Percentiles rank a stretch among this genome's conserved stretches.
Evolutionary conservation across 208 protist species (phyloP).

Genomic region (Phytomonas sp.): DNA sequence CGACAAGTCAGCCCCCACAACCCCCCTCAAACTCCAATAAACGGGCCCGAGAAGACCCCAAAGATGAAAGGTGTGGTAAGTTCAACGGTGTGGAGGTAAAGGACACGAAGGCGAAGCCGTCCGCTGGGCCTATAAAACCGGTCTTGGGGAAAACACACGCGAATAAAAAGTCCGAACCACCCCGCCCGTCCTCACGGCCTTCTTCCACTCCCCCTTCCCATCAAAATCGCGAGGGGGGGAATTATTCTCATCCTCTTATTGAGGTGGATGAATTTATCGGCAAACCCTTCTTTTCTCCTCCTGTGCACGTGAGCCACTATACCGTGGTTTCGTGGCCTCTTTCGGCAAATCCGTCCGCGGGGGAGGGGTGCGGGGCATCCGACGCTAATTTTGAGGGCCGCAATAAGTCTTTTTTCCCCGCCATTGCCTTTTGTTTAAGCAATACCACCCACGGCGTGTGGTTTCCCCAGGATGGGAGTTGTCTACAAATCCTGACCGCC

Average conservation of each 20-base stretch:
- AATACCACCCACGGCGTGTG: conserved; percentile 16
- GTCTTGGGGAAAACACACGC: not conserved
- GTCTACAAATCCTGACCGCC: conserved; percentile 14
- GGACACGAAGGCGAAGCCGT: not conserved
- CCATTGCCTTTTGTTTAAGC: conserved; percentile 8
- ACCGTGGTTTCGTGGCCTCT: not conserved
- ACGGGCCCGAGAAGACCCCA: not conserved
- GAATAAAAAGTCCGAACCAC: not conserved
- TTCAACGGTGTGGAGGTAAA: not conserved
- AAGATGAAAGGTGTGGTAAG: not conserved
- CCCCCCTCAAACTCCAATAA: not conserved
- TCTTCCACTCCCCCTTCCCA: not conserved
- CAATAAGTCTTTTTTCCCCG: not conserved
- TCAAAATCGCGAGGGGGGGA: not conserved
- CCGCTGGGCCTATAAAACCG: not conserved
- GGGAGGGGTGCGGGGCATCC: not conserved
- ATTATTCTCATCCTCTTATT: not conserved
- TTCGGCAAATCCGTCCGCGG: not conserved
- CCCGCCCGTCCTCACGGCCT: not conserved
- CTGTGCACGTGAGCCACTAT: not conserved
- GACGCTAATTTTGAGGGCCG: not conserved
- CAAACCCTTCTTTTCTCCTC: not conserved
- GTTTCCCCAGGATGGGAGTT: conserved; percentile 17
- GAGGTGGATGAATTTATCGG: not conserved
- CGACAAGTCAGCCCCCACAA: not conserved